A percentile compares a stretch with the other conserved stretches of the same genome.
Conservation (phyloP, 371 early-diverging fungal species). For the Capniomyces stellatus region DNA sequence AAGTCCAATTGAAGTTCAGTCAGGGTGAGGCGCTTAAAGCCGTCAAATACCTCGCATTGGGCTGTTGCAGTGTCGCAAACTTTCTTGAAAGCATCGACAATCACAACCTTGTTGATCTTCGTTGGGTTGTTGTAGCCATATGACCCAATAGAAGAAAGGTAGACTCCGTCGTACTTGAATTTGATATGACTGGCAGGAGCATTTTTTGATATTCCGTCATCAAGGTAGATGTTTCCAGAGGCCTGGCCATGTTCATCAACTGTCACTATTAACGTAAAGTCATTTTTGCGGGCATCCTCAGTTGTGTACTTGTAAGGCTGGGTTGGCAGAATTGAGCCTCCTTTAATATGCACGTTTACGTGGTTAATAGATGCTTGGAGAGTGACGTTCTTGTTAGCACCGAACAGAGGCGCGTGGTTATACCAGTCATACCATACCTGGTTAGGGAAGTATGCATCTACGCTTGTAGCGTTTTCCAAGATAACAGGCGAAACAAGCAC, state of each 20-base stretch:
- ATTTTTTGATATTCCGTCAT: conserved; percentile 47
- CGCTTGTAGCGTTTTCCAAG: conserved; percentile 22
- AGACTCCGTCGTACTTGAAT: neutral
- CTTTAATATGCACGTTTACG: conserved; percentile 69
- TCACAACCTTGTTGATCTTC: neutral
- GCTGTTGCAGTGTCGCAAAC: no score
- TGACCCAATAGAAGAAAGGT: neutral
- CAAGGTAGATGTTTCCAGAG: conserved; percentile 61
- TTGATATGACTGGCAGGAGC: neutral
- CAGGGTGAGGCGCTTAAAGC: neutral
- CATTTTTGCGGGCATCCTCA: conserved; percentile 57
- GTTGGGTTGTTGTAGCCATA: neutral
- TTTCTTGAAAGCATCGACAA: no score
- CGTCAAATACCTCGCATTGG: no score
- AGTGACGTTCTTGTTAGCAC: conserved; percentile 15
- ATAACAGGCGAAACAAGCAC: conserved; percentile 38
- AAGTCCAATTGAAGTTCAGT: neutral
- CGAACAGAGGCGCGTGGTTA: conserved; percentile 19
- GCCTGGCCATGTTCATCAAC: conserved; percentile 50
- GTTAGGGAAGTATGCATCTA: conserved; percentile 14
- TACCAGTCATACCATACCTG: conserved; percentile 62
- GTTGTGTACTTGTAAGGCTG: conserved; percentile 72
- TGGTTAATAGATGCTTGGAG: conserved; percentile 49
- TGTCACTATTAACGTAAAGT: conserved; percentile 76
- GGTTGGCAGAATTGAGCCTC: conserved; percentile 69